These are phyloP conservation scores for Sphagnum tenellum DNA, from an alignment of 225 moss, liverwort and hornwort species.

Conservation along the genomic window DNA sequence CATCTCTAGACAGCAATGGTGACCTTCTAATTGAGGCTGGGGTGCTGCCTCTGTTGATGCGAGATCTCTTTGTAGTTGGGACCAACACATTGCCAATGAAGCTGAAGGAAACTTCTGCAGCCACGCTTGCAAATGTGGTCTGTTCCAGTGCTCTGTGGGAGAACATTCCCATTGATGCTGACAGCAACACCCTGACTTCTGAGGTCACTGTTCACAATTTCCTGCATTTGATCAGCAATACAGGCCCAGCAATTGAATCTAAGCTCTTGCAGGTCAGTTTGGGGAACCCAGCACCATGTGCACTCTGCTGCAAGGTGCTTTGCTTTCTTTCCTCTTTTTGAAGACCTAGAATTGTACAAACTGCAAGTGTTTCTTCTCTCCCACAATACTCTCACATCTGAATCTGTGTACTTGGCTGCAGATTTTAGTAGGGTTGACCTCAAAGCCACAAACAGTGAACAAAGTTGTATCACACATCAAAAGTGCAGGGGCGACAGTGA, in stretches of 20 bases:
- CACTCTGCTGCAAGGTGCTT: too few species aligned
- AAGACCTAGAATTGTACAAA: too few species aligned
- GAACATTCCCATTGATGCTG: slow-evolving; percentile 52
- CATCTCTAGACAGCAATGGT: slow-evolving; percentile 60
- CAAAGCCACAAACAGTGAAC: slow-evolving; percentile 49
- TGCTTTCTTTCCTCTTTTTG: too few species aligned
- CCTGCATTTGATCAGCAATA: slow-evolving; percentile 81
- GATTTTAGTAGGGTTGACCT: slow-evolving; percentile 71
- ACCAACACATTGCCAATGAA: slow-evolving; percentile 59
- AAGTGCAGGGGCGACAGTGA: slow-evolving; percentile 54
- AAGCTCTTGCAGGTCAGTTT: slow-evolving; percentile 57
- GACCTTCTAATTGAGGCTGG: slow-evolving; percentile 73
- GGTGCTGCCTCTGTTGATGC: slow-evolving; percentile 69
- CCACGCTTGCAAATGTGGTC: slow-evolving; percentile 79
- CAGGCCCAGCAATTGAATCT: slow-evolving; percentile 74
- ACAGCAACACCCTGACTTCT: slow-evolving; percentile 69
- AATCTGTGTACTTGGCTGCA: slow-evolving; percentile 4
- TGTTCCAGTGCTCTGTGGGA: slow-evolving; percentile 61
- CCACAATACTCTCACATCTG: too few species aligned
- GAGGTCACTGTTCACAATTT: slow-evolving; percentile 75
- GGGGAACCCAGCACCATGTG: background rate
- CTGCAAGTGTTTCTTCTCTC: too few species aligned
- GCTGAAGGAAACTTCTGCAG: slow-evolving; percentile 76
- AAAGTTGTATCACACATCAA: slow-evolving; percentile 75
- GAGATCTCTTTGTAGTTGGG: slow-evolving; percentile 75